Evolutionary conservation across 2,329 filamentous ascomycete genomes (phyloP).

Genomic region (Phaeosphaeriaceae sp.): DNA sequence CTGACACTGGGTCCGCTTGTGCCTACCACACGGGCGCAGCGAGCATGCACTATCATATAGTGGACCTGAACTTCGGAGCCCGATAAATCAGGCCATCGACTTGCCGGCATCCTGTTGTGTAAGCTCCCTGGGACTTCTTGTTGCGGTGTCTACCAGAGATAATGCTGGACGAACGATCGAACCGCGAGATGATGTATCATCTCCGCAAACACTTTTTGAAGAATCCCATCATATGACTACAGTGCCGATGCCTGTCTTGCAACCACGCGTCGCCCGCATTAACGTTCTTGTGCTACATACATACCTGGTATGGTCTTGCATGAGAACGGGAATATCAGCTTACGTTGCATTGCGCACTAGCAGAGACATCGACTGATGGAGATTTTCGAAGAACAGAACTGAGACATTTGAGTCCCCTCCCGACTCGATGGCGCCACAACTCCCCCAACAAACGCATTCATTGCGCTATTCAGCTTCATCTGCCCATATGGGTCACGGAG

Average conservation of each 20-base stretch:
- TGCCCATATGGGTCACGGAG: background rate
- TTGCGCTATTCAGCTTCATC: background rate
- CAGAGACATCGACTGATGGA: background rate
- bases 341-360: background rate
- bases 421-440: background rate
- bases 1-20: background rate
- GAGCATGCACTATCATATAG: background rate
- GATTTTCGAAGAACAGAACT: background rate
- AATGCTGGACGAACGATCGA: background rate
- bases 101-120: constrained; percentile 4
- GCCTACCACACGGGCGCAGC: background rate
- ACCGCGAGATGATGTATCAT: background rate
- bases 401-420: background rate
- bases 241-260: background rate
- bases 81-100: background rate
- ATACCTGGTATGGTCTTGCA: background rate
- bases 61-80: constrained; percentile 3
- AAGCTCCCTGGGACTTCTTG: background rate
- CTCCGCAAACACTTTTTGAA: background rate
- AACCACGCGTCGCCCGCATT: background rate
- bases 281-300: background rate
- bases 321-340: background rate
- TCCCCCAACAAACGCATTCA: background rate
- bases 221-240: background rate
- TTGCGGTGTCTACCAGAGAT: background rate